Percentiles rank a stretch among this genome's conserved stretches.
These are phyloP conservation scores for Arachnomyces sp. DNA, from an alignment of 2,329 filamentous ascomycete genomes.

Conservation along the genomic window DNA sequence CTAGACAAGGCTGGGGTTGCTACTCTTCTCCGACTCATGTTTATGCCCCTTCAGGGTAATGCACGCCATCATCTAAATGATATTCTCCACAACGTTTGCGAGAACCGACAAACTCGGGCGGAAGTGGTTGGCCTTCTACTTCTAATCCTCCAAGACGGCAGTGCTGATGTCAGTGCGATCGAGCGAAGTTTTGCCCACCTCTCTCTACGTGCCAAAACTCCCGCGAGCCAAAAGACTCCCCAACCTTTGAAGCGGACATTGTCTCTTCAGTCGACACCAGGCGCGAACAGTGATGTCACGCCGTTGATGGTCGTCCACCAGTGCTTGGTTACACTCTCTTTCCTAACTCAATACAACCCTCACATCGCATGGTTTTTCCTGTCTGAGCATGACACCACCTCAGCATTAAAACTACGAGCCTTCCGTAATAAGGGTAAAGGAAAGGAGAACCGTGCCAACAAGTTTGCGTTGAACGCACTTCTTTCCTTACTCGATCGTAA, in stretches of 20 bases:
- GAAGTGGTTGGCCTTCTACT: conserved; percentile 90
- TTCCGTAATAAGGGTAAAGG: conserved; percentile 82
- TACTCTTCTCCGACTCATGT: conserved; percentile 96
- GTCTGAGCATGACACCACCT: conserved; percentile 79
- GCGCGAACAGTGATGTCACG: conserved; percentile 75
- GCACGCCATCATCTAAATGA: conserved; percentile 76
- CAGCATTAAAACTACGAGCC: conserved; percentile 66
- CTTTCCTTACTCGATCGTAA: conserved; percentile 84
- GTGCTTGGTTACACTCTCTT: conserved; percentile 77
- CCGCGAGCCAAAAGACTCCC: conserved; percentile 70
- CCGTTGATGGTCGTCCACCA: conserved; percentile 94
- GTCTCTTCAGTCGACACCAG: conserved; percentile 49
- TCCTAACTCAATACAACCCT: conserved; percentile 74
- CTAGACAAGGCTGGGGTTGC: conserved; percentile 92
- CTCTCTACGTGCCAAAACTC: conserved; percentile 81
- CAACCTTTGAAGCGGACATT: conserved; percentile 69
- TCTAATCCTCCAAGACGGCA: conserved; percentile 91
- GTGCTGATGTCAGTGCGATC: conserved; percentile 83
- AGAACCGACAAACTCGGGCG: conserved; percentile 90
- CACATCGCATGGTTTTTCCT: conserved; percentile 89
- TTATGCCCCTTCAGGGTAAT: conserved; percentile 84
- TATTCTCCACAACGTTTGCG: conserved; percentile 83
- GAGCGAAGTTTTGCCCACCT: conserved; percentile 93
- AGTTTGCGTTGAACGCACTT: conserved; percentile 86
- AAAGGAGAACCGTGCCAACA: conserved; percentile 75